These are phyloP conservation scores for Penicillium nordicum DNA, from an alignment of 2,329 filamentous ascomycete species.

Conservation along the genomic window DNA sequence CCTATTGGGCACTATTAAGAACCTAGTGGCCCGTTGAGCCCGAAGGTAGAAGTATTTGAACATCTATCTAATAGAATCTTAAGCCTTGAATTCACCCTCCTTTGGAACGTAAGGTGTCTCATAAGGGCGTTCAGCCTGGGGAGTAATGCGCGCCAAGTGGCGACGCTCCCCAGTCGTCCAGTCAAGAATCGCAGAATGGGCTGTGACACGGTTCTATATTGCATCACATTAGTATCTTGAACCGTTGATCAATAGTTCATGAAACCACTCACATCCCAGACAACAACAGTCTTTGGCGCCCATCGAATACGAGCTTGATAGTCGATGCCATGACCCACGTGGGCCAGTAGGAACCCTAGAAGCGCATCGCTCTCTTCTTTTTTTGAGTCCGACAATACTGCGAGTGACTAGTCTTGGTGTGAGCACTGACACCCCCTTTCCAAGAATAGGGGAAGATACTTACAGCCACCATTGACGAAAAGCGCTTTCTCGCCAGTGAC, in stretches of 20 bases:
- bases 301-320: conserved; percentile 27
- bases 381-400: conserved; percentile 44
- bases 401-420: conserved; percentile 32
- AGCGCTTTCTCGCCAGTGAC: conserved; percentile 34
- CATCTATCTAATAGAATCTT: not conserved
- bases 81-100: not conserved
- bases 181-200: conserved; percentile 36
- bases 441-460: not conserved
- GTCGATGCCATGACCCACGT: conserved; percentile 22
- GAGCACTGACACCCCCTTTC: not conserved
- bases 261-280: conserved; percentile 40
- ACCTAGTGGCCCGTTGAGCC: too few species aligned
- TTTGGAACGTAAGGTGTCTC: conserved; percentile 20
- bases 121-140: conserved; percentile 28
- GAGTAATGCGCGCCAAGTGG: conserved; percentile 30
- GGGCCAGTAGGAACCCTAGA: conserved; percentile 26
- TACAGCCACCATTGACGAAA: conserved; percentile 36
- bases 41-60: not conserved
- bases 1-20: too few species aligned
- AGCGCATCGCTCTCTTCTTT: conserved; percentile 43
- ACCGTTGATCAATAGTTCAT: conserved; percentile 32
- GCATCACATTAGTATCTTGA: conserved; percentile 14
- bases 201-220: conserved; percentile 35
- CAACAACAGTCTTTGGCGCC: conserved; percentile 26
- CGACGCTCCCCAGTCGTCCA: conserved; percentile 30